Percentiles rank a stretch among this genome's conserved stretches.
phyloP scores from a whole-genome alignment of 192 early-diverging fungal genomes.

The Phlyctochytrium planicorne region DNA sequence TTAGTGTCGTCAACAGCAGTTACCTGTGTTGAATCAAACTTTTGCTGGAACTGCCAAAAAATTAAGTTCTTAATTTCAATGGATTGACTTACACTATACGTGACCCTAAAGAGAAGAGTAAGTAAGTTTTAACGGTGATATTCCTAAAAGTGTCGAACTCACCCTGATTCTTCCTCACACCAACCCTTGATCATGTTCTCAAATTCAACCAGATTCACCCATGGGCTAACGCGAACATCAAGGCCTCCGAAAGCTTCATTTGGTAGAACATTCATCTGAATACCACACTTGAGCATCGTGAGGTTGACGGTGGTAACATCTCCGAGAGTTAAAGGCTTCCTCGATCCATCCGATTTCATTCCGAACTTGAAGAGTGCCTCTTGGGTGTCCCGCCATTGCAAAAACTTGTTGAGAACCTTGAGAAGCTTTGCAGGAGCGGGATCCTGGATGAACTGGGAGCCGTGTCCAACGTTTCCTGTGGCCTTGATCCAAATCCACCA shows the following conservation, averaged over 20 bases:
- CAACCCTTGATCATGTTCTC: constrained; percentile 42
- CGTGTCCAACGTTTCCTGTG: constrained; percentile 76
- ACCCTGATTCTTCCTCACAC: constrained; percentile 26
- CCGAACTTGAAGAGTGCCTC: constrained; percentile 53
- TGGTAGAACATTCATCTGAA: constrained; percentile 82
- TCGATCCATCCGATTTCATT: constrained; percentile 50
- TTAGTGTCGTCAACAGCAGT: constrained; percentile 59
- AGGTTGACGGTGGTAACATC: constrained; percentile 83
- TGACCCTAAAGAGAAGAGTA: background rate
- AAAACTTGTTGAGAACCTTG: constrained; percentile 62
- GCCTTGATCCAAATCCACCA: constrained; percentile 82
- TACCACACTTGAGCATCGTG: constrained; percentile 70
- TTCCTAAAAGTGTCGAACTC: background rate
- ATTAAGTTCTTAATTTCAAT: constrained; percentile 47
- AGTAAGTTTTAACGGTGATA: background rate
- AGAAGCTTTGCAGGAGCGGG: constrained; percentile 69
- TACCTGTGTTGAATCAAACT: constrained; percentile 58
- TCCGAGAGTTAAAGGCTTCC: constrained; percentile 51
- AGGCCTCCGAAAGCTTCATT: constrained; percentile 62
- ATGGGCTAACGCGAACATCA: constrained; percentile 76
- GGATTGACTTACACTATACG: background rate
- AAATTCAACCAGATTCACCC: constrained; percentile 64
- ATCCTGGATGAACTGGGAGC: constrained; percentile 77
- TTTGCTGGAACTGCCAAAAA: constrained; percentile 64
- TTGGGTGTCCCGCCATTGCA: constrained; percentile 68